phyloP scores from a whole-genome alignment of 2,329 filamentous ascomycete species.

The Fusarium verticillioides region DNA sequence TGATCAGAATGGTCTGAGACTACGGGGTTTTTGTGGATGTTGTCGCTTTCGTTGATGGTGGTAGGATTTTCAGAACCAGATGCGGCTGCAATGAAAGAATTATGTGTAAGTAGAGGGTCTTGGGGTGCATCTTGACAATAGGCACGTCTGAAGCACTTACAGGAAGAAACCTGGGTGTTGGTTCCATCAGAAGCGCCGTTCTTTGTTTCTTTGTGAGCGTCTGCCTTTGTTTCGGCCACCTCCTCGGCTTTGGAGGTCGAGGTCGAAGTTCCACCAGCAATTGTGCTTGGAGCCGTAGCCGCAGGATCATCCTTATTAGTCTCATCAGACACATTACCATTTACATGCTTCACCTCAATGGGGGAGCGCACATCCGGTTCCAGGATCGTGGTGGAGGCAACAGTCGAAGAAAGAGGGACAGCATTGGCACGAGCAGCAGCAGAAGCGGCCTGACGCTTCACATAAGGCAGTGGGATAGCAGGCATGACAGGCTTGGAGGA shows the following conservation, averaged over 20 bases:
- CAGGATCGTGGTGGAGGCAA: conserved; percentile 19
- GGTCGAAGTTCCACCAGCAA: conserved; percentile 17
- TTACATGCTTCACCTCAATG: conserved; percentile 36
- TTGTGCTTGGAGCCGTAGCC: conserved; percentile 11
- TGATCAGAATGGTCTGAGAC: conserved; percentile 38
- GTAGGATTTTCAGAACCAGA: conserved; percentile 33
- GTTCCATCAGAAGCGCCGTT: conserved; percentile 4
- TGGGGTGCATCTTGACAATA: background rate
- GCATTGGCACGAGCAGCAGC: conserved; percentile 46
- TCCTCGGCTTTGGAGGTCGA: conserved; percentile 26
- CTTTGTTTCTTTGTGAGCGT: conserved; percentile 23
- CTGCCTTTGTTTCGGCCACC: conserved; percentile 18
- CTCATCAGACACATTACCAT: conserved; percentile 25
- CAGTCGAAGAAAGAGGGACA: conserved; percentile 18
- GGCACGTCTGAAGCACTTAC: conserved; percentile 33
- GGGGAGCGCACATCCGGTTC: conserved; percentile 6
- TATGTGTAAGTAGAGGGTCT: conserved; percentile 25
- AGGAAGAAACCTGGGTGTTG: conserved; percentile 31
- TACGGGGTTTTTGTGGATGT: conserved; percentile 23
- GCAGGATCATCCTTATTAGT: conserved; percentile 9
- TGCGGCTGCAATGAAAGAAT: conserved; percentile 13
- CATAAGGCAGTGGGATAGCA: conserved; percentile 53
- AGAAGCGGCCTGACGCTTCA: conserved; percentile 52
- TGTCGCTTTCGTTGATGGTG: conserved; percentile 24
- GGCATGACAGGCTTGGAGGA: conserved; percentile 51